Percentiles rank a stretch among this genome's conserved stretches.
Evolutionary conservation across 202 grass and related monocot species (phyloP).

Genomic region (Cymbopogon flexuosus): DNA sequence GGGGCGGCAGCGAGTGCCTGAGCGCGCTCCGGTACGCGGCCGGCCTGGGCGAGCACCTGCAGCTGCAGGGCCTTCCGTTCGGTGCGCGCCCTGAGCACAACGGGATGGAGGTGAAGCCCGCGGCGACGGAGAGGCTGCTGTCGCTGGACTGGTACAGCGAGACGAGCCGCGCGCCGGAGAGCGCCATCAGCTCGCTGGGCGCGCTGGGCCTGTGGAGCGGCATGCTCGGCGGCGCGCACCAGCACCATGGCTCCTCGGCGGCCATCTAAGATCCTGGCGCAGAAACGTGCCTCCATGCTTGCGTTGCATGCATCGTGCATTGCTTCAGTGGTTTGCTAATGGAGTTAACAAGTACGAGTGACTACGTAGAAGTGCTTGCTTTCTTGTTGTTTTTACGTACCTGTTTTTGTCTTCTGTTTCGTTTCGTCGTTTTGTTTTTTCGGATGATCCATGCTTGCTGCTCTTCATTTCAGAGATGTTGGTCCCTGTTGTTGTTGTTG

Average conservation of each 20-base stretch:
- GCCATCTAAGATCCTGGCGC: slow-evolving; percentile 44
- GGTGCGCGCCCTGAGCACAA: slow-evolving; percentile 37
- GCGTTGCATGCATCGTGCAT: slow-evolving; percentile 12
- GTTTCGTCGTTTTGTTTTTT: slow-evolving; percentile 36
- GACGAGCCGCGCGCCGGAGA: slow-evolving; percentile 45
- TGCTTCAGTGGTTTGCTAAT: slow-evolving; percentile 47
- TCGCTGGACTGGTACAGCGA: slow-evolving; percentile 76
- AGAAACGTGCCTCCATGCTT: not conserved
- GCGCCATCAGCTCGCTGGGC: slow-evolving; percentile 41
- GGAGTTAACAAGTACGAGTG: slow-evolving; percentile 43
- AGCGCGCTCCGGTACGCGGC: slow-evolving; percentile 58
- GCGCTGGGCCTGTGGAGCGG: slow-evolving; percentile 59
- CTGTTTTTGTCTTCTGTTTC: slow-evolving; percentile 12
- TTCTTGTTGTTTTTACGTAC: slow-evolving; percentile 27
- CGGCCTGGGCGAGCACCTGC: slow-evolving; percentile 39
- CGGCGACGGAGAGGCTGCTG: slow-evolving; percentile 35
- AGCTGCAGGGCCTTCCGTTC: slow-evolving; percentile 42
- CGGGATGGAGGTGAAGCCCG: slow-evolving; percentile 50
- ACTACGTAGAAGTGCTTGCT: slow-evolving; percentile 49
- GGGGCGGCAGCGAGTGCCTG: slow-evolving; percentile 34
- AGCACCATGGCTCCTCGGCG: slow-evolving; percentile 59
- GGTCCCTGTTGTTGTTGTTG: slow-evolving; percentile 37
- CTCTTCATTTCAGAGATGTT: slow-evolving; percentile 11
- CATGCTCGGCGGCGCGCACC: slow-evolving; percentile 46
- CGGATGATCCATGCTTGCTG: slow-evolving; percentile 36